These are phyloP conservation scores for Podaxis sp. DNA, from an alignment of 768 basidiomycete genomes.

Conservation along the genomic window DNA sequence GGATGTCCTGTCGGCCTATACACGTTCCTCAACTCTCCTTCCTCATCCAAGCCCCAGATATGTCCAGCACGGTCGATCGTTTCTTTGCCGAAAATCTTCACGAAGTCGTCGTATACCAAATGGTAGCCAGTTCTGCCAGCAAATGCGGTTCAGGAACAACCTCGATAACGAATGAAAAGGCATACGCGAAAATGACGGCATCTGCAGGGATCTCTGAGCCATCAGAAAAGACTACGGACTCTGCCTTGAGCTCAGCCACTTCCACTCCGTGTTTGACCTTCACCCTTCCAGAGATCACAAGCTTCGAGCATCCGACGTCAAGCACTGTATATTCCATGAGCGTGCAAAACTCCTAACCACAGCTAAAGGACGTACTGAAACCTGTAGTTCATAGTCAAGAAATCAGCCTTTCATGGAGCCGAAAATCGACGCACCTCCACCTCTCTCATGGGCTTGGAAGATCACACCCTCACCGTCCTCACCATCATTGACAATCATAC, in stretches of 20 bases:
- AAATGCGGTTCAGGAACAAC: neutral
- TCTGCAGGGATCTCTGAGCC: slow-evolving; percentile 22
- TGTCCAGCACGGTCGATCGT: slow-evolving; percentile 29
- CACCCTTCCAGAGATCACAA: slow-evolving; percentile 54
- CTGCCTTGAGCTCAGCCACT: slow-evolving; percentile 33
- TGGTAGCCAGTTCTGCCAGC: slow-evolving; percentile 7
- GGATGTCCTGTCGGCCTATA: slow-evolving; percentile 44
- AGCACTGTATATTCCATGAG: slow-evolving; percentile 23
- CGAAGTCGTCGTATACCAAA: slow-evolving; percentile 28
- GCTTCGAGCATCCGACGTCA: slow-evolving; percentile 50
- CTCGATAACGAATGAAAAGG: neutral
- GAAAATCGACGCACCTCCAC: no score
- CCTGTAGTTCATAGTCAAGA: neutral
- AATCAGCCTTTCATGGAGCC: neutral
- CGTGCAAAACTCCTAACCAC: no score
- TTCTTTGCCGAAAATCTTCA: slow-evolving; percentile 34
- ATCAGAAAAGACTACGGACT: slow-evolving; percentile 37
- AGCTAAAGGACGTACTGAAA: neutral
- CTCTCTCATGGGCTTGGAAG: no score
- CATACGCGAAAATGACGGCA: no score
- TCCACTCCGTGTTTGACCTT: slow-evolving; percentile 55
- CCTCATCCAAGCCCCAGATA: slow-evolving; percentile 42
- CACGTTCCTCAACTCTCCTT: slow-evolving; percentile 36
- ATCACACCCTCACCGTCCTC: no score
- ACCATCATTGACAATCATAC: no score